A percentile compares a stretch with the other conserved stretches of the same genome.
phyloP scores from a whole-genome alignment of 306 rosid genomes.

The Urtica urens region DNA sequence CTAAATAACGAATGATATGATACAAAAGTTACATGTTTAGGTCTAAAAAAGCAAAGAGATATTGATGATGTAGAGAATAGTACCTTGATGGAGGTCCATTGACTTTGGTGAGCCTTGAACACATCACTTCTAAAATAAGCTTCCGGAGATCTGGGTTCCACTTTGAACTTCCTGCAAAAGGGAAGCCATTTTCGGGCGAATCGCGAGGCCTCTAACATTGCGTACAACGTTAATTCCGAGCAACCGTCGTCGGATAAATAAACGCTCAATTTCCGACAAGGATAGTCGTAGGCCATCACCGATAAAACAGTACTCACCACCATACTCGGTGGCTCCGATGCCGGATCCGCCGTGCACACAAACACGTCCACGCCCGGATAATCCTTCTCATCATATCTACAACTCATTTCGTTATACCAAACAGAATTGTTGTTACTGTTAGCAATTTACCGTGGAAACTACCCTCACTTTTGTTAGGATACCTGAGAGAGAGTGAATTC shows the following conservation, averaged over 20 bases:
- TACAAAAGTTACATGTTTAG: background rate
- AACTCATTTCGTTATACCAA: too few species aligned
- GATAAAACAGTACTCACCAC: conserved; percentile 5
- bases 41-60: too few species aligned
- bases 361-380: conserved; percentile 7
- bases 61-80: too few species aligned
- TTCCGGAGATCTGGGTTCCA: conserved; percentile 7
- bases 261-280: background rate
- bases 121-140: background rate
- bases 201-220: conserved; percentile 6
- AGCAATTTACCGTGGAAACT: background rate
- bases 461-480: background rate
- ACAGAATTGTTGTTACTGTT: too few species aligned
- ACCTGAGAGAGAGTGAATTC: conserved; percentile 5
- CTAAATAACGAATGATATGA: background rate
- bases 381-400: conserved; percentile 10
- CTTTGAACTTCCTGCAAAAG: conserved; percentile 5
- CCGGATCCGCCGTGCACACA: conserved; percentile 10
- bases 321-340: conserved; percentile 11
- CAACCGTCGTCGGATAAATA: conserved; percentile 10
- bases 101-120: background rate
- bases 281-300: conserved; percentile 5
- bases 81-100: conserved; percentile 12
- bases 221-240: conserved; percentile 12
- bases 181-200: conserved; percentile 7